Conservation (phyloP, 2,329 filamentous ascomycete genomes). For the Epichloe baconii region DNA sequence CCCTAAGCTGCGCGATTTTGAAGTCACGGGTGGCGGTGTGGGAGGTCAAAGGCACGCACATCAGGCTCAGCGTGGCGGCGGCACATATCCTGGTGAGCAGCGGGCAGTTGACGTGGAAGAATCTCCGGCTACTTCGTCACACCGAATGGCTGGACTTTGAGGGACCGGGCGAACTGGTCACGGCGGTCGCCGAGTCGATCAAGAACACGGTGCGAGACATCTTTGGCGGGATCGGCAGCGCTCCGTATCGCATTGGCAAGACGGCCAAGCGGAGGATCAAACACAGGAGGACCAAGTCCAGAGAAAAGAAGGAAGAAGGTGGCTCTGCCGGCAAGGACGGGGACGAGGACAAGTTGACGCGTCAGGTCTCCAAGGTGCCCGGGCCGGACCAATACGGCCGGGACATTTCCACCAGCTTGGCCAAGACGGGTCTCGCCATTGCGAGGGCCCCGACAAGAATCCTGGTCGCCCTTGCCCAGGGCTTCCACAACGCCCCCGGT, state of each 20-base stretch:
- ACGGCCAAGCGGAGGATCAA: constrained; percentile 35
- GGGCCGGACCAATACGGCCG: constrained; percentile 26
- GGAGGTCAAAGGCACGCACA: constrained; percentile 46
- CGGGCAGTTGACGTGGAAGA: constrained; percentile 49
- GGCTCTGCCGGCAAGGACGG: constrained; percentile 7
- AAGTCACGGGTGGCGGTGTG: constrained; percentile 51
- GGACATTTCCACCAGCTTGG: constrained; percentile 39
- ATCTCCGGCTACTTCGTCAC: constrained; percentile 50
- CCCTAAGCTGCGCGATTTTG: constrained; percentile 54
- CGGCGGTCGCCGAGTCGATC: constrained; percentile 49
- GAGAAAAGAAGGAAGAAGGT: constrained; percentile 25
- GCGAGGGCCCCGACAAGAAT: constrained; percentile 47
- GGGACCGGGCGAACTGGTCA: constrained; percentile 60
- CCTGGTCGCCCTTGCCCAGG: constrained; percentile 48
- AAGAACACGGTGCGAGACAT: constrained; percentile 44
- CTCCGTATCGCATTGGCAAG: constrained; percentile 49
- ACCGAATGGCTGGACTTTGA: constrained; percentile 68
- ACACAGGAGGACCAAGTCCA: constrained; percentile 29
- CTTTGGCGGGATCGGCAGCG: constrained; percentile 48
- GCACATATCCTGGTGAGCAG: constrained; percentile 50
- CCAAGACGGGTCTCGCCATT: constrained; percentile 36
- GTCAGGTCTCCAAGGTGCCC: constrained; percentile 1
- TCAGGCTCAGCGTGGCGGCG: constrained; percentile 50
- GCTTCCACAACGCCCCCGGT: constrained; percentile 53
- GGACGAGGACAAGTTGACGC: neutral